phyloP scores from a whole-genome alignment of 129 eudicot genomes.

The Sambucus nigra region DNA sequence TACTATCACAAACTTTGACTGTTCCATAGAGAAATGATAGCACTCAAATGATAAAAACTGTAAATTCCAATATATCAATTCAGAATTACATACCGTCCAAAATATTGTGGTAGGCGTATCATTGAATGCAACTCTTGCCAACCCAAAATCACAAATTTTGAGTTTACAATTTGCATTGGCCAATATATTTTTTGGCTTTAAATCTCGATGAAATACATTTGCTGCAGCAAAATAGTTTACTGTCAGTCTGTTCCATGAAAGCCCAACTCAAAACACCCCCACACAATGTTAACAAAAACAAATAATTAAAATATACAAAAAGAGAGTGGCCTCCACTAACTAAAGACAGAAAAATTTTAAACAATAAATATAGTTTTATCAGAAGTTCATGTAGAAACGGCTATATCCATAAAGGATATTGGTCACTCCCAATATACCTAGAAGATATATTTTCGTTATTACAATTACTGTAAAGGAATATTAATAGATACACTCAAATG shows the following conservation, averaged over 20 bases:
- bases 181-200: conserved; percentile 82
- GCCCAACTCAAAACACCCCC: not conserved
- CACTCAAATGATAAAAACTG: not conserved
- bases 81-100: conserved; percentile 59
- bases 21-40: not conserved
- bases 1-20: not conserved
- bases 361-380: too few relatives aligned
- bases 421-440: conserved; percentile 2
- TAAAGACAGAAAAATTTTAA: too few relatives aligned
- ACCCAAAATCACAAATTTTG: conserved; percentile 83
- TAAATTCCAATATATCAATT: not conserved
- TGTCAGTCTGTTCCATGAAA: conserved; percentile 4
- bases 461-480: not conserved
- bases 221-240: conserved; percentile 36
- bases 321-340: too few relatives aligned
- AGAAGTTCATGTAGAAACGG: too few relatives aligned
- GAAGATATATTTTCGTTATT: not conserved
- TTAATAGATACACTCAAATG: conserved; percentile 3
- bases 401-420: not conserved
- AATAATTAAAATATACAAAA: too few relatives aligned
- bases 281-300: too few relatives aligned
- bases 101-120: conserved; percentile 82
- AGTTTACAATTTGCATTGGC: conserved; percentile 96
- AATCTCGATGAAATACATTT: conserved; percentile 83
- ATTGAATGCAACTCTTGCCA: conserved; percentile 82